Conservation (phyloP, 495 filamentous ascomycete species). For the Bathelium albidoporum region DNA sequence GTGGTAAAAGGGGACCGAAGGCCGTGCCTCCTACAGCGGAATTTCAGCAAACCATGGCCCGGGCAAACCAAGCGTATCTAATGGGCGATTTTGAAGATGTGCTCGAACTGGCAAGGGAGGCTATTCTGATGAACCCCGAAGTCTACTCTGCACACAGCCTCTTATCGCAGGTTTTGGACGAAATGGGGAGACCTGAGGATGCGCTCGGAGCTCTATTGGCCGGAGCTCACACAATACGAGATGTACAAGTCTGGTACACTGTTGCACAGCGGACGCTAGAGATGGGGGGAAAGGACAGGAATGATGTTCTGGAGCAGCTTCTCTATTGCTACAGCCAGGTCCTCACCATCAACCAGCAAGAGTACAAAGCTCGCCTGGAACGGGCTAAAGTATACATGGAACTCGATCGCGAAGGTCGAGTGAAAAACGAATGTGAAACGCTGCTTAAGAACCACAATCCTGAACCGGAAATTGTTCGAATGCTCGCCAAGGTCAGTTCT, state of each 20-base stretch:
- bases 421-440: conserved; percentile 51
- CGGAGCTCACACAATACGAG: conserved; percentile 61
- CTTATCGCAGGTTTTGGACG: conserved; percentile 59
- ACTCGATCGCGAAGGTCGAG: conserved; percentile 45
- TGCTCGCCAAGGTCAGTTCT: conserved; percentile 56
- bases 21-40: conserved; percentile 13
- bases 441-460: conserved; percentile 50
- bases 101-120: conserved; percentile 49
- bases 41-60: conserved; percentile 12
- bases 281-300: conserved; percentile 39
- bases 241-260: conserved; percentile 56
- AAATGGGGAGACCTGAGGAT: conserved; percentile 56
- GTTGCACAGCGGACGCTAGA: conserved; percentile 58
- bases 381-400: conserved; percentile 51
- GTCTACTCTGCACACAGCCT: conserved; percentile 69
- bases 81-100: conserved; percentile 53
- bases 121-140: conserved; percentile 74
- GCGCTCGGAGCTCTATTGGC: conserved; percentile 56
- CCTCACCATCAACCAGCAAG: conserved; percentile 48
- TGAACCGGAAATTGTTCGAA: conserved; percentile 50
- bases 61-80: conserved; percentile 18
- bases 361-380: conserved; percentile 49
- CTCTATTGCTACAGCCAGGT: conserved; percentile 62
- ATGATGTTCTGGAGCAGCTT: conserved; percentile 34
- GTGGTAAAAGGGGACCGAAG: conserved; percentile 2